Evolutionary conservation across 257 asterid genomes (phyloP).

Genomic region (Ehretia macrophylla): DNA sequence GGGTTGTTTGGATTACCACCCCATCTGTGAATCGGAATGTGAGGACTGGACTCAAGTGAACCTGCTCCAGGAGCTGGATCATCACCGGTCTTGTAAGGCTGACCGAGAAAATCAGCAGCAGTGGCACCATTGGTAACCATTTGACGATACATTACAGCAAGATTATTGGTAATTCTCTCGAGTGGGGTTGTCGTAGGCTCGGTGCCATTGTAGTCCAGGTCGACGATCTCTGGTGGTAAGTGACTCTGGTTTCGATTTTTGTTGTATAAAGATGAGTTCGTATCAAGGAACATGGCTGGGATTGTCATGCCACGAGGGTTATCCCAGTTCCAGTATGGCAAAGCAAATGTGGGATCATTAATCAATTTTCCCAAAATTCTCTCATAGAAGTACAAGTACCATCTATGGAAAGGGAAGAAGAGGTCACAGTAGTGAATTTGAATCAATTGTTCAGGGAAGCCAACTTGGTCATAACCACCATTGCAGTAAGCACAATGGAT

Average conservation of each 20-base stretch:
- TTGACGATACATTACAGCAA: conserved; percentile 14
- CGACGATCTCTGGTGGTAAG: conserved; percentile 1
- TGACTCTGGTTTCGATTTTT: conserved; percentile 9
- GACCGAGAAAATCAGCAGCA: conserved; percentile 32
- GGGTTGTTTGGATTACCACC: conserved; percentile 36
- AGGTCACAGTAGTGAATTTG: conserved; percentile 44
- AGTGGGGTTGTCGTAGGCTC: neutral
- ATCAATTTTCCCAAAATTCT: conserved; percentile 26
- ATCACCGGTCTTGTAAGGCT: conserved; percentile 25
- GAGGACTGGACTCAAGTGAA: conserved; percentile 45
- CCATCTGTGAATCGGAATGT: conserved; percentile 29
- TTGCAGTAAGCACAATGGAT: conserved; percentile 36
- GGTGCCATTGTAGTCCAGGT: conserved; percentile 2
- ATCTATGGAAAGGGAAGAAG: conserved; percentile 49
- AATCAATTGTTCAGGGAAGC: conserved; percentile 18
- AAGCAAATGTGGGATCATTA: conserved; percentile 14
- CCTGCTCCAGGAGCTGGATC: conserved; percentile 37
- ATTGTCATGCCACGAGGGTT: conserved; percentile 21
- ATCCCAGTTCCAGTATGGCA: conserved; percentile 20
- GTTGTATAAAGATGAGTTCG: conserved; percentile 7
- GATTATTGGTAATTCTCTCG: neutral
- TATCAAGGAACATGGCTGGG: conserved; percentile 7
- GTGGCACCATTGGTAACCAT: conserved; percentile 11
- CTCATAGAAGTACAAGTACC: conserved; percentile 32
- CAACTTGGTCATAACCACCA: conserved; percentile 42